A percentile compares a stretch with the other conserved stretches of the same genome.
These are phyloP conservation scores for Chrysoporthe deuterocubensis DNA, from an alignment of 2,329 filamentous ascomycete genomes.

Conservation along the genomic window DNA sequence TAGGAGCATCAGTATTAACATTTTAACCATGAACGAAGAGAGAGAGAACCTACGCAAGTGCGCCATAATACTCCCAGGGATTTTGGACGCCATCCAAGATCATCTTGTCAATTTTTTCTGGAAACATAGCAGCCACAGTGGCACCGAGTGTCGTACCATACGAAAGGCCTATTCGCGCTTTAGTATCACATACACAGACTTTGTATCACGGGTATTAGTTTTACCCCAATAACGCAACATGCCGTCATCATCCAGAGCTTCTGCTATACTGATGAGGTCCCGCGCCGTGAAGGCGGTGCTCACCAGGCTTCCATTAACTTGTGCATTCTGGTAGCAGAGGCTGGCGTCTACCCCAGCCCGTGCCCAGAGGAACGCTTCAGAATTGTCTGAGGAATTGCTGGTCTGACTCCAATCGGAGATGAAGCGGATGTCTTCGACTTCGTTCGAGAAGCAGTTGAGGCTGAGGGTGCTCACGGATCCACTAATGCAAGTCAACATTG, in stretches of 20 bases:
- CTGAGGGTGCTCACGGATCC: background rate
- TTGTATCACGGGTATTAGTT: background rate
- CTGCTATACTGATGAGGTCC: constrained; percentile 50
- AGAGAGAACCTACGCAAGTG: constrained; percentile 6
- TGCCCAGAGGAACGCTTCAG: constrained; percentile 34
- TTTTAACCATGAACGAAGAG: background rate
- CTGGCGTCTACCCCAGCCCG: constrained; percentile 30
- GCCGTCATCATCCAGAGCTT: constrained; percentile 47
- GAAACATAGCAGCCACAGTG: constrained; percentile 47
- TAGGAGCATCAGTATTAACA: background rate
- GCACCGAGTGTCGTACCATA: constrained; percentile 45
- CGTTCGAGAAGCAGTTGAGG: background rate
- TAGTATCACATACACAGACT: background rate
- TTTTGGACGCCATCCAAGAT: constrained; percentile 40
- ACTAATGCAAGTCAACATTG: background rate
- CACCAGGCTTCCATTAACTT: constrained; percentile 41
- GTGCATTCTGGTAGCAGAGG: constrained; percentile 30
- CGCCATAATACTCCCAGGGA: constrained; percentile 38
- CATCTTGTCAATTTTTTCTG: constrained; percentile 38
- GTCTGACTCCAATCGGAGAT: background rate
- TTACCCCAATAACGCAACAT: constrained; percentile 46
- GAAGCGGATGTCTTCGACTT: constrained; percentile 24
- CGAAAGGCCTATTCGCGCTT: constrained; percentile 37
- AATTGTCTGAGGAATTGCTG: constrained; percentile 29
- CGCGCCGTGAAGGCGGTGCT: constrained; percentile 49